These are phyloP conservation scores for Saksenaea oblongispora DNA, from an alignment of 371 early-diverging fungal species.

Conservation along the genomic window DNA sequence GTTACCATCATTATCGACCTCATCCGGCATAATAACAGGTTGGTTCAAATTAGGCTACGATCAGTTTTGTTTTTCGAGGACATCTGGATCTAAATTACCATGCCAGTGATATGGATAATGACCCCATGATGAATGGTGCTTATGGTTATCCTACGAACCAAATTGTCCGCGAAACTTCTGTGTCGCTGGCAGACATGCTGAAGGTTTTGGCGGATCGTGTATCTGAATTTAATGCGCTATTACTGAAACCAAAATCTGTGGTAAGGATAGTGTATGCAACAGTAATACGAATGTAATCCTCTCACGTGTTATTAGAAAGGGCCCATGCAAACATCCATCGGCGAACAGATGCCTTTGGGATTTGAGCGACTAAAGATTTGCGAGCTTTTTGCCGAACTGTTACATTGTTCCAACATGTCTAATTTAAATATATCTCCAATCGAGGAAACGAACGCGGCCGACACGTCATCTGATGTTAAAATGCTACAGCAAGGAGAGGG, in stretches of 20 bases:
- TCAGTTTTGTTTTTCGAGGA: not conserved
- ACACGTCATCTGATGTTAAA: not conserved
- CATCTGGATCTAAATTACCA: not conserved
- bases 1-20: conserved; percentile 95
- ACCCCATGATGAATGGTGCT: conserved; percentile 25
- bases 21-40: conserved; percentile 89
- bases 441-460: not conserved
- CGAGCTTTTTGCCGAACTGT: conserved; percentile 94
- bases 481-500: not conserved
- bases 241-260: conserved; percentile 60
- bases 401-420: conserved; percentile 86
- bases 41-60: not conserved
- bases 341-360: conserved; percentile 79
- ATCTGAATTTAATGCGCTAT: conserved; percentile 63
- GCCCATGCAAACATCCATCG: conserved; percentile 65
- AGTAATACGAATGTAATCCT: not conserved
- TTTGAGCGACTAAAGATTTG: conserved; percentile 92
- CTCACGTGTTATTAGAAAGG: conserved; percentile 20
- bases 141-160: conserved; percentile 28
- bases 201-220: conserved; percentile 73
- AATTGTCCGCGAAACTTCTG: conserved; percentile 25
- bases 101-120: conserved; percentile 35
- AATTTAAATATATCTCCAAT: conserved; percentile 45
- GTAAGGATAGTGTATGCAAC: conserved; percentile 32
- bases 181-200: conserved; percentile 74